phyloP scores from a whole-genome alignment of 73 alveolate genomes.

The Paramecium caudatum region DNA sequence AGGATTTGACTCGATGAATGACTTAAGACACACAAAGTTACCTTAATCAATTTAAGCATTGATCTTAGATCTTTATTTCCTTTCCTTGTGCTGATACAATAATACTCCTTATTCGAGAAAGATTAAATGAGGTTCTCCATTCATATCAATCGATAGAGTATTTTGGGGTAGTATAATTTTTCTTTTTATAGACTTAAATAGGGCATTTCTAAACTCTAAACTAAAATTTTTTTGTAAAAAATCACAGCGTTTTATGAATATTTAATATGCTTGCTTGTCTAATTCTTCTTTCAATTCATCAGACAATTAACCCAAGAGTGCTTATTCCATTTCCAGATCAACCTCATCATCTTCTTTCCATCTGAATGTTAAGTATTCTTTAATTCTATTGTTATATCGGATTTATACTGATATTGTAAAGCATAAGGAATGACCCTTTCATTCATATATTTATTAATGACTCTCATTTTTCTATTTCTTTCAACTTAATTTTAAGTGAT shows the following conservation, averaged over 20 bases:
- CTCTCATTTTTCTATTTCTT: conserved; percentile 53
- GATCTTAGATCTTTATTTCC: conserved; percentile 10
- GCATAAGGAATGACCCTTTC: conserved; percentile 48
- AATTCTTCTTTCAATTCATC: conserved; percentile 63
- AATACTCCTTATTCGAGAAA: conserved; percentile 29
- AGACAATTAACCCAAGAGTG: not conserved
- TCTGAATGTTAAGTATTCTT: conserved; percentile 48
- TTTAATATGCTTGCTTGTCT: conserved; percentile 38
- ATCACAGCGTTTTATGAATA: not conserved
- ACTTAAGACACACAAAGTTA: conserved; percentile 23
- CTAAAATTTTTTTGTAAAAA: conserved; percentile 12
- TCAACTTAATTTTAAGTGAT: conserved; percentile 57
- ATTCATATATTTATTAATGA: conserved; percentile 37
- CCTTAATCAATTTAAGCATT: conserved; percentile 44
- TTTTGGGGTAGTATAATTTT: conserved; percentile 38
- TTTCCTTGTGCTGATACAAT: not conserved
- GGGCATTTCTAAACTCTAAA: conserved; percentile 31
- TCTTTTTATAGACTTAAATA: conserved; percentile 55
- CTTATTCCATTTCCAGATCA: conserved; percentile 54
- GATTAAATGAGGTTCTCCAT: conserved; percentile 8
- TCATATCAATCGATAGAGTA: not conserved
- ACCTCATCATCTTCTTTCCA: conserved; percentile 70
- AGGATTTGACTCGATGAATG: not conserved
- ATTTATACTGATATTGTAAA: conserved; percentile 14
- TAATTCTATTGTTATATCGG: not conserved